A percentile compares a stretch with the other conserved stretches of the same genome.
Evolutionary conservation across 2,329 filamentous ascomycete species (phyloP).

Genomic region (Cytospora chrysosperma): DNA sequence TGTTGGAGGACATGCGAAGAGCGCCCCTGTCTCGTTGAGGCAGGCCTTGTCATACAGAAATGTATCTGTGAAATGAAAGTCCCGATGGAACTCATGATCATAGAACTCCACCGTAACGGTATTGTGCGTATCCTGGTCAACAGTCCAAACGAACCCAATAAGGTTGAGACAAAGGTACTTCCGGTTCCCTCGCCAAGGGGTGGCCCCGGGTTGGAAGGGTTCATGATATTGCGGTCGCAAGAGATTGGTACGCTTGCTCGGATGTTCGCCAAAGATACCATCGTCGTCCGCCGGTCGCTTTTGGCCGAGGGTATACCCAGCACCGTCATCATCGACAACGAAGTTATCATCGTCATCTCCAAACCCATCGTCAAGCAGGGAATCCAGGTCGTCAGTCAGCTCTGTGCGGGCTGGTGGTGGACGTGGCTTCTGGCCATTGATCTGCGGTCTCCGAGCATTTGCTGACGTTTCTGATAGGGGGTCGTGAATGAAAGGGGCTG

Average conservation of each 20-base stretch:
- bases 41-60: slow-evolving; percentile 97
- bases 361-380: slow-evolving; percentile 64
- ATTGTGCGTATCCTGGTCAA: slow-evolving; percentile 89
- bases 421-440: slow-evolving; percentile 56
- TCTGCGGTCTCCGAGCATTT: slow-evolving; percentile 57
- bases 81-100: slow-evolving; percentile 84
- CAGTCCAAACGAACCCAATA: slow-evolving; percentile 93
- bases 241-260: slow-evolving; percentile 51
- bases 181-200: slow-evolving; percentile 91
- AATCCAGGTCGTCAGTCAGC: slow-evolving; percentile 68
- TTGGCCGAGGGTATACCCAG: slow-evolving; percentile 71
- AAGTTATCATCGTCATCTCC: slow-evolving; percentile 70
- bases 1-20: slow-evolving; percentile 76
- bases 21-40: slow-evolving; percentile 76
- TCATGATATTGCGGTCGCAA: slow-evolving; percentile 69
- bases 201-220: slow-evolving; percentile 89
- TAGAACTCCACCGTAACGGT: slow-evolving; percentile 98
- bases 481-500: slow-evolving; percentile 84
- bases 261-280: slow-evolving; percentile 46
- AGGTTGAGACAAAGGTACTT: slow-evolving; percentile 93
- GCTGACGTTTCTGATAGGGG: slow-evolving; percentile 68
- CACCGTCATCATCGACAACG: slow-evolving; percentile 91
- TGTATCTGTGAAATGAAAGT: slow-evolving; percentile 97
- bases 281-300: slow-evolving; percentile 54
- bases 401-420: slow-evolving; percentile 19